Evolutionary conservation across 2,329 filamentous ascomycete genomes (phyloP), one percentile per base, ranked within the genome.

Genomic region (Colletotrichum cereale): DNA sequence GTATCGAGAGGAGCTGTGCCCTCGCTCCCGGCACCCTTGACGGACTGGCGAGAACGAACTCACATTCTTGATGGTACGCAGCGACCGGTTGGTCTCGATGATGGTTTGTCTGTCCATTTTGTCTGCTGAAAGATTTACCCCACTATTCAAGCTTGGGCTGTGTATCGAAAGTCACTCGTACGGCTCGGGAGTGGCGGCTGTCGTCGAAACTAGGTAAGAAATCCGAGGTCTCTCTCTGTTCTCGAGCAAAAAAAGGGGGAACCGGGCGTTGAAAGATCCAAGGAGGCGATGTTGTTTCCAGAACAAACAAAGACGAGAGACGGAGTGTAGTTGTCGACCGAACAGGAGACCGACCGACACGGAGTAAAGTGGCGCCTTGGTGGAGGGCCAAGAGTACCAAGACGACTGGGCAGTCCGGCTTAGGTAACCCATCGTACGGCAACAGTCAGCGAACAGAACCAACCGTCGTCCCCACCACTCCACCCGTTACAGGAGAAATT

Each of bases 21-120:
- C 26, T 34, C 42, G 8, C 26, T 34, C 18, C 11, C 34, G n/a
- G 44, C 8, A 29, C 36, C 44, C 12, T n/a, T 60, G 66, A 34
- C 26, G 11, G 12, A 24, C 24, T 40, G 31, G 36, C 26, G 31
- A 34, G 21, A 40, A 71, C 67, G 55, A 62, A 80, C 89, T 76
- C 85, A 95, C 94, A 79, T 92, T 94, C 85, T 94, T 95, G 85
- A 97, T 95, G 78, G 90, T 92, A 75, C 94, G 92, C 79, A 97
- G 90, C 79, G 94, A 95, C 84, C 94, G 90, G 85, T 96, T 96
- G 83, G 92, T 90, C 88, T 89, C 88, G 74, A 90, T 89, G 78
- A 89, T 87, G 74, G 84, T 85, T 78, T 90, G 88, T 75, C 88
- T 88, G 76, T 89, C 86, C 70, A 74, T 80, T 77, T 26, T 70